Base-by-base conservation (phyloP, 805 yeast genomes). In the Geotrichum ghanense region DNA sequence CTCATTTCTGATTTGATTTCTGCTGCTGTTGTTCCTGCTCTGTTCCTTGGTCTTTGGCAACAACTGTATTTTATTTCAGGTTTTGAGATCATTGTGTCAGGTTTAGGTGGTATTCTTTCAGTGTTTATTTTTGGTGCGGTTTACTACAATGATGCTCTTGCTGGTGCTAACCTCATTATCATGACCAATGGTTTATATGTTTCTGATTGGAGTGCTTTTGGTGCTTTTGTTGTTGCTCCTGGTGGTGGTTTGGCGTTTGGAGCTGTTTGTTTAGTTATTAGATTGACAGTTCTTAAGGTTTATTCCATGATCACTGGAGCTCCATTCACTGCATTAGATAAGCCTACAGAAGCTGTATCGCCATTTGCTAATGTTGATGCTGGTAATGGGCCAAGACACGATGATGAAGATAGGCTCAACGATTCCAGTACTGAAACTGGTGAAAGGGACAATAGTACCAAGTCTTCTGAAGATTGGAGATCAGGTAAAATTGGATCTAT, bases 211-310 rank as follows among this genome's bases (percentile, higher is more conserved):
- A 85, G 94, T 56, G 80, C 95, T 0, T 89, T 89, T 67, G 97
- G 95, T 21, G 95, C 96, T 1, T 89, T 89, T 64, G 90, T 84
- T 4, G 83, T 81, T 51, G 92, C 96, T 1, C 96, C 96, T 3
- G 71, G 80, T 37, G 94, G 90, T 22, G 87, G 90, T 9, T 52
- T 88, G 1, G 51, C 81, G 3, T 68, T 80, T 50, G 79, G 84
- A 2, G 62, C 75, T 12, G 56, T 69, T 23, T 69, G 72, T 41
- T 72, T 83, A 22, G 79, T 43, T 2, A 5, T 56, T 9, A 52
- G 70, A 2, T 41, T 56, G 44, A 24, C 44, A 2, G 46, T 48
- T 14, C 50, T 50, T 31, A 46, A 61, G 47, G 23, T 64, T 3
- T 59, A 62, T 43, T 56, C 72, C 25, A 67, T 58, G 45, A 22